These are phyloP conservation scores for Phytophthora megakarya DNA, from an alignment of 352 stramenopile species.

Conservation along the genomic window DNA sequence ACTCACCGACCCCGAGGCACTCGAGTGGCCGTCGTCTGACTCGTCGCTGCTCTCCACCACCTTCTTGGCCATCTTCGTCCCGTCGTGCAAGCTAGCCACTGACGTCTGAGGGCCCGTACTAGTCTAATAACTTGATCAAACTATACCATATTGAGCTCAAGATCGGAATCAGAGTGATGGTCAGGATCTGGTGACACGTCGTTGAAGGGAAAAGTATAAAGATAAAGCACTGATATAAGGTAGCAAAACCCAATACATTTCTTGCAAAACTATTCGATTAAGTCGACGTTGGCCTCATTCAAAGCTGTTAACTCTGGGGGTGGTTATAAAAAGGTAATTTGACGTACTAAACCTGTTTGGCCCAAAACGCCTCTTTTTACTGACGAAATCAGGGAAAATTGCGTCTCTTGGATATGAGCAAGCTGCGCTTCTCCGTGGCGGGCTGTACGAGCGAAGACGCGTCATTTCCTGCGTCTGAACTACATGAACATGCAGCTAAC, in stretches of 20 bases:
- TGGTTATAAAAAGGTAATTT: too few relatives aligned
- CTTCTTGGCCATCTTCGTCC: constrained; percentile 58
- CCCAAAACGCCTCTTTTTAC: too few relatives aligned
- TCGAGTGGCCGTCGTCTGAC: constrained; percentile 65
- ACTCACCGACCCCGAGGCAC: constrained; percentile 58
- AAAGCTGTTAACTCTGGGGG: too few relatives aligned
- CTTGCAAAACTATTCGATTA: too few relatives aligned
- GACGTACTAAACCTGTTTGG: too few relatives aligned
- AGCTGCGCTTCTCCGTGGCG: constrained; percentile 85
- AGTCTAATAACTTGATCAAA: background rate
- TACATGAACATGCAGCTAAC: constrained; percentile 78
- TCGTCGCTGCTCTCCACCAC: constrained; percentile 81
- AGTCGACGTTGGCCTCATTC: too few relatives aligned
- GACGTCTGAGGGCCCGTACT: background rate
- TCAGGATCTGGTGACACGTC: constrained; percentile 21
- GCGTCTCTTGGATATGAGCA: constrained; percentile 59
- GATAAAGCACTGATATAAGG: too few relatives aligned
- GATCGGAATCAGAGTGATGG: constrained; percentile 12
- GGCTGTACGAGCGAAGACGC: constrained; percentile 89
- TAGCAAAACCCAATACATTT: too few relatives aligned
- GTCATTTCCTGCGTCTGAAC: constrained; percentile 77
- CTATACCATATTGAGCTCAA: constrained; percentile 4
- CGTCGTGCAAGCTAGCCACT: constrained; percentile 13
- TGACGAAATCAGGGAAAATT: too few relatives aligned
- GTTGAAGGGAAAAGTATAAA: constrained; percentile 12